Percentiles rank a stretch among this genome's conserved stretches.
Conservation (phyloP, 495 filamentous ascomycete genomes). For the Chaetomium fimeti region DNA sequence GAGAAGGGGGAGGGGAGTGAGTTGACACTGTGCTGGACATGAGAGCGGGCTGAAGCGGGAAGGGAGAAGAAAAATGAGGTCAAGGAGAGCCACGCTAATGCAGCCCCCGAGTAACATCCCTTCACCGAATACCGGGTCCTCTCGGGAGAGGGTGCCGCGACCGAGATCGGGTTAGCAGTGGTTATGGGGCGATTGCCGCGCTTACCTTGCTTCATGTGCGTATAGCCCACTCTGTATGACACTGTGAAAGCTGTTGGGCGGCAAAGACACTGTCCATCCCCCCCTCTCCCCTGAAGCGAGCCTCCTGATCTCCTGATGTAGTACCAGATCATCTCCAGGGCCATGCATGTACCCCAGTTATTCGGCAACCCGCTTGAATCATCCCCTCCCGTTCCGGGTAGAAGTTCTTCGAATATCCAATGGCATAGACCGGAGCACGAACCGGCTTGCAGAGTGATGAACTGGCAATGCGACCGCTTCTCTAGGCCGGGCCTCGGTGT, state of each 20-base stretch:
- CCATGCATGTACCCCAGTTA: neutral
- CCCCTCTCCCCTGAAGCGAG: neutral
- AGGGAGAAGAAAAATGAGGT: neutral
- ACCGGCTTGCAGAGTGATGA: slow-evolving; percentile 1
- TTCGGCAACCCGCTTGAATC: neutral
- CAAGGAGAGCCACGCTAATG: neutral
- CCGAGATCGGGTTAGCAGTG: neutral
- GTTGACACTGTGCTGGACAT: neutral
- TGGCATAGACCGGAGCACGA: neutral
- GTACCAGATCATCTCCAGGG: neutral
- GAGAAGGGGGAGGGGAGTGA: neutral
- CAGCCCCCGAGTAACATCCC: neutral
- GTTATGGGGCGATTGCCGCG: no score
- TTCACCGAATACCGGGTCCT: neutral
- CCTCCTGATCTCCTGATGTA: neutral
- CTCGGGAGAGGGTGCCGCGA: neutral
- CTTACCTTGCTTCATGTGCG: no score
- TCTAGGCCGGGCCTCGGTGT: slow-evolving; percentile 1
- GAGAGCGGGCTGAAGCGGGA: slow-evolving; percentile 2
- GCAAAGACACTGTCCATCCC: neutral
- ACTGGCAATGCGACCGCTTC: neutral
- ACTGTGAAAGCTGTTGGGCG: neutral
- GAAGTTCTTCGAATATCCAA: neutral
- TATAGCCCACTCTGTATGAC: no score
- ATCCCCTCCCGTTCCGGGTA: neutral